Evolutionary conservation across 192 early-diverging fungal species (phyloP).

Genomic region (Coemansia sp.): DNA sequence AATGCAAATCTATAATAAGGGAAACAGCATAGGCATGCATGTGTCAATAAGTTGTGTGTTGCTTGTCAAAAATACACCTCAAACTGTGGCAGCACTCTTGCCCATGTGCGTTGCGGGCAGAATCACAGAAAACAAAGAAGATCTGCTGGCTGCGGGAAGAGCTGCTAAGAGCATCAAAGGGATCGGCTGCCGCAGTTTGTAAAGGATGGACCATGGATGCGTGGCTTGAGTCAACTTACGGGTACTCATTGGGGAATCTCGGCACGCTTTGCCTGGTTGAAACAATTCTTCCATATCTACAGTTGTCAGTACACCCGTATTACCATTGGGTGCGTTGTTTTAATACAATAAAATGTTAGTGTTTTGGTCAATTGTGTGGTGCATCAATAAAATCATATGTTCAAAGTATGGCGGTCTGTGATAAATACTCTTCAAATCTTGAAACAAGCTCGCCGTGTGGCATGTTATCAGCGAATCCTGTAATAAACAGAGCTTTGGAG

Average conservation of each 20-base stretch:
- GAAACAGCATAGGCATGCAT: constrained; percentile 8
- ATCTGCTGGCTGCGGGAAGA: constrained; percentile 1
- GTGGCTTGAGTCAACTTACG: constrained; percentile 31
- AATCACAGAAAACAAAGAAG: not conserved
- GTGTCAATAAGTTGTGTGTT: constrained; percentile 1
- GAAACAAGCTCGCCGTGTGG: constrained; percentile 31
- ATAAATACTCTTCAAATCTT: constrained; percentile 47
- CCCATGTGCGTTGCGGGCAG: too few relatives aligned
- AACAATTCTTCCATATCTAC: constrained; percentile 48
- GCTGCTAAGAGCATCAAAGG: too few relatives aligned
- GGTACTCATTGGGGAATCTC: constrained; percentile 23
- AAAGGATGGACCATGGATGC: too few relatives aligned
- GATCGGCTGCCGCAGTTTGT: too few relatives aligned
- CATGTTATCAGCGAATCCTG: constrained; percentile 32
- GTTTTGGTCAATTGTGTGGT: not conserved
- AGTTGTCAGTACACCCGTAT: constrained; percentile 1
- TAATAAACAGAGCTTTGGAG: constrained; percentile 35
- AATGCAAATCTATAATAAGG: constrained; percentile 44
- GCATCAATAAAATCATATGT: not conserved
- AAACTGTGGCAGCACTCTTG: not conserved
- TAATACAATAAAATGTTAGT: constrained; percentile 1
- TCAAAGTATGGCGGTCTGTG: not conserved
- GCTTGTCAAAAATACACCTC: not conserved
- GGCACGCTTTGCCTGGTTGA: constrained; percentile 26
- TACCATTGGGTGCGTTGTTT: not conserved